Evolutionary conservation across 768 basidiomycete species (phyloP), one percentile per base, ranked within the genome.

Genomic region (Boletus rubescentipes): DNA sequence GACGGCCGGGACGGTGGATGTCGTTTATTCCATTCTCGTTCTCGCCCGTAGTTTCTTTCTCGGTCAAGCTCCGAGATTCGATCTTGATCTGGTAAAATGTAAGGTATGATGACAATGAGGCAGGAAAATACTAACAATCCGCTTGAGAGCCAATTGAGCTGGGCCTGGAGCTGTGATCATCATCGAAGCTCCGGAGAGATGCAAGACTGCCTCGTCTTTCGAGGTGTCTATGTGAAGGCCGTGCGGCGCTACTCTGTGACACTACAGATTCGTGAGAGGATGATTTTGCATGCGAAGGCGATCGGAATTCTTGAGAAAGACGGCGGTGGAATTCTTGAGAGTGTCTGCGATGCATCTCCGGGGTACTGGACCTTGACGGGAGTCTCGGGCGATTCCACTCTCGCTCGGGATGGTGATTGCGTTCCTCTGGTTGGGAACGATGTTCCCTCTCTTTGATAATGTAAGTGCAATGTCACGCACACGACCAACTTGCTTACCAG

Each of bases 1-100:
- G 75, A 70, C 16, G 78, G 73, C n/a, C 77, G 79, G 55, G 61
- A 61, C 18, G 62, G 69, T 16, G 67, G 61, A 20, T 72, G 72
- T 11, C 73, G 77, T 56, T 72, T 80, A 63, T 83, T 84, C 82
- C 84, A 83, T 46, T 76, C 76, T 32, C 79, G 74, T 60, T 84
- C 85, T 36, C 76, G 73, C 50, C 82, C 80, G 29, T 71, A 55
- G 42, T 73, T 72, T 42, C 70, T 74, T 47, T 83, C 82, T 40
- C 62, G 65, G 49, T 78, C 76, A 21, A 75, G 49, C 42, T 79
- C 79, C 36, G 63, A 64, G 6, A 72, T 62, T 34, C 72, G 72
- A 38, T 82, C 81, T 43, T 66, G 72, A 65, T 80, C 84, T 84
- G 53, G 21, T 9, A 49, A 61, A 45, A 20, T 14, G 12, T 42